Evolutionary conservation across 2,329 filamentous ascomycete species (phyloP), one percentile per base, ranked within the genome.

Genomic region (Didymellaceae sp.): DNA sequence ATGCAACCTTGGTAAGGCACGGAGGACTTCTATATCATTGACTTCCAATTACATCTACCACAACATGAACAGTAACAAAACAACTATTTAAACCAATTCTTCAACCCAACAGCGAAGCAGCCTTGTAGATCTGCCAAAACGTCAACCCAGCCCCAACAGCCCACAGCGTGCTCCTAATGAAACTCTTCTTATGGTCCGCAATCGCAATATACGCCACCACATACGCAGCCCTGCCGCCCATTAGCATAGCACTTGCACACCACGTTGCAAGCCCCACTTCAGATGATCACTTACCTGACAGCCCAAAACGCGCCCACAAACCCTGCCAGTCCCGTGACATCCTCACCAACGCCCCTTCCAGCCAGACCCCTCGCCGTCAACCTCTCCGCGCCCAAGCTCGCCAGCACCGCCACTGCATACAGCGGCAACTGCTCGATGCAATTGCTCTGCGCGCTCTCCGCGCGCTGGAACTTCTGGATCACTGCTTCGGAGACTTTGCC

Each of bases 381-480:
- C 42, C 62, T 58, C 55, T 57, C 61, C n/a, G 64, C 64, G 2
- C 66, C 7, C 7, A 67, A 39, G 17, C 62, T 65, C 1, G 64
- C 60, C 8, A 67, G 43, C 1, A 67, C 46, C 2, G 64, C 64
- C 1, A 48, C 41, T 2, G 60, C 63, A 30, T 66, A 67, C 2
- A 67, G 43, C 8, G 64, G 63, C 24, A 67, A 38, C 40, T 66
- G 62, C 45, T 67, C 64, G 3, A 57, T 14, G 22, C 58, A 64
- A 45, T 67, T 67, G 20, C 50, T 54, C 13, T 66, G 63, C 1
- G 63, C 62, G 39, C 56, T 61, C 32, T 67, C 63, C 9, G 64
- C 63, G 21, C 64, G 63, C 41, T 66, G 63, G 54, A 61, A 66
- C 34, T 63, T 64, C 30, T 58, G 44, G 43, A 62, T 65, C 47